A percentile compares a stretch with the other conserved stretches of the same genome.
phyloP scores from a whole-genome alignment of 139 green algal genomes.

The Prasinococcaceae sp. region DNA sequence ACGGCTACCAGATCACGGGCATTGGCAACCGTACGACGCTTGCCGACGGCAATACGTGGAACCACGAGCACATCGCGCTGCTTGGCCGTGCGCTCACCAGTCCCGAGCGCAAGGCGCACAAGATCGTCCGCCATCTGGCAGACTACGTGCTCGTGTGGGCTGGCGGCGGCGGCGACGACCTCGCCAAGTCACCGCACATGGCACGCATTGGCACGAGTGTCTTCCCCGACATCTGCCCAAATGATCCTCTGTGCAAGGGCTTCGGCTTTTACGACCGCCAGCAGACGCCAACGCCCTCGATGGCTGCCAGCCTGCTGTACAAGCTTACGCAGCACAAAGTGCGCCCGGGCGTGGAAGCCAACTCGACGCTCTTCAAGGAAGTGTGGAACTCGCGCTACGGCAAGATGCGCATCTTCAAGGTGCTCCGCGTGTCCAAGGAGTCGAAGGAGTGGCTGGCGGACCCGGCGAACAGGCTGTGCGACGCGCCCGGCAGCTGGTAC shows the following conservation, averaged over 20 bases:
- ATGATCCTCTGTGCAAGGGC: slow-evolving; percentile 4
- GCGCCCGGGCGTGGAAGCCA: not conserved
- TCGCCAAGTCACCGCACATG: slow-evolving; percentile 33
- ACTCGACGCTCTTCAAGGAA: slow-evolving; percentile 7
- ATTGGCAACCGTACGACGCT: slow-evolving; percentile 38
- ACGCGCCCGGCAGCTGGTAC: slow-evolving; percentile 9
- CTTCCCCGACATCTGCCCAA: slow-evolving; percentile 17
- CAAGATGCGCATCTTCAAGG: slow-evolving; percentile 20
- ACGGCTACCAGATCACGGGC: slow-evolving; percentile 39
- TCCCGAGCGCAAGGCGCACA: slow-evolving; percentile 20
- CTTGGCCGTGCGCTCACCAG: slow-evolving; percentile 26
- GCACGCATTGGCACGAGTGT: slow-evolving; percentile 29
- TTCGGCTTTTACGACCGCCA: slow-evolving; percentile 11
- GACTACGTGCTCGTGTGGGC: slow-evolving; percentile 39
- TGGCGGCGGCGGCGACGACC: slow-evolving; percentile 30
- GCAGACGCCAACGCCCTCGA: slow-evolving; percentile 8
- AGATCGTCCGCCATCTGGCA: slow-evolving; percentile 30
- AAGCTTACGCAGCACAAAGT: slow-evolving; percentile 4
- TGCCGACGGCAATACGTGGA: slow-evolving; percentile 42
- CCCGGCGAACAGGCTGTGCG: slow-evolving; percentile 15
- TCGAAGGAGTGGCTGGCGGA: slow-evolving; percentile 13
- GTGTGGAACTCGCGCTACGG: slow-evolving; percentile 19
- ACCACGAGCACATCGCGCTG: slow-evolving; percentile 39
- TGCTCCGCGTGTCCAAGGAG: slow-evolving; percentile 10
- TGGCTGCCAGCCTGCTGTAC: slow-evolving; percentile 12